These are phyloP conservation scores for Arachis hypogaea DNA, from an alignment of 306 rosid species.

Conservation along the genomic window DNA sequence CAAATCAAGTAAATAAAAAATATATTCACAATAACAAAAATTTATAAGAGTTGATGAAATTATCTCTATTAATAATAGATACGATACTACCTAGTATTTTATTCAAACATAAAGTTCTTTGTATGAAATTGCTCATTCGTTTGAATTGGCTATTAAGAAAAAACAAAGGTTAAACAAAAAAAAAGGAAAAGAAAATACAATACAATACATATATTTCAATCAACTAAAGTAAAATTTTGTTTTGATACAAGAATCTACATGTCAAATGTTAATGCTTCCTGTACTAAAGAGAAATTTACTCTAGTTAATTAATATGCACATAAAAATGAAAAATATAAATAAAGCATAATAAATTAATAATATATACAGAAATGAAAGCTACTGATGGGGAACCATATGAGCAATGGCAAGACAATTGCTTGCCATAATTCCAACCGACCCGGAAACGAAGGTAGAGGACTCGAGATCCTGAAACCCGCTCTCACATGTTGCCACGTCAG, in stretches of 20 bases:
- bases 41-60: too few species aligned
- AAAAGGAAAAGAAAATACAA: neutral
- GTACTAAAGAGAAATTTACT: neutral
- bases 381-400: conserved; percentile 25
- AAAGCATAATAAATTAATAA: neutral
- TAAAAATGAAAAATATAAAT: too few species aligned
- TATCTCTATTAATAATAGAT: too few species aligned
- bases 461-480: conserved; percentile 21
- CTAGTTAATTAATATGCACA: too few species aligned
- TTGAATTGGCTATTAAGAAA: neutral
- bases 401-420: conserved; percentile 42
- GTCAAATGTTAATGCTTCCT: neutral
- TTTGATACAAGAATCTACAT: neutral
- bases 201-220: neutral
- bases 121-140: neutral
- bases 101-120: neutral
- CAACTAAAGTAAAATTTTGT: too few species aligned
- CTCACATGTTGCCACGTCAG: conserved; percentile 39
- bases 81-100: neutral
- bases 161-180: neutral
- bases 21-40: too few species aligned
- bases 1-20: too few species aligned
- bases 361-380: neutral
- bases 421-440: conserved; percentile 28
- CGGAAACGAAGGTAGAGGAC: neutral